These are phyloP conservation scores for Fusarium longipes DNA, from an alignment of 2,329 filamentous ascomycete species.

Conservation along the genomic window DNA sequence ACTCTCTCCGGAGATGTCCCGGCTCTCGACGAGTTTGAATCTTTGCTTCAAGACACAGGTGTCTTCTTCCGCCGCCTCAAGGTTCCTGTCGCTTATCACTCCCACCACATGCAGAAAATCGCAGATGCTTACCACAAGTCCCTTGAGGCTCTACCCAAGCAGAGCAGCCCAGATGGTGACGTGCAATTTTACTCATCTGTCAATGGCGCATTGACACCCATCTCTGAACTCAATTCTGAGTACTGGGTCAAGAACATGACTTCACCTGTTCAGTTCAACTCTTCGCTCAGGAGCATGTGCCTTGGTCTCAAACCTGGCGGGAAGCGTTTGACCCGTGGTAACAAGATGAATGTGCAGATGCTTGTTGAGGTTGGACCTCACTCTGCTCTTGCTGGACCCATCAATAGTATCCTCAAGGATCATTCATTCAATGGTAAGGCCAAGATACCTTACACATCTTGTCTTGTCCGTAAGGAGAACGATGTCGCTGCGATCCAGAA, in stretches of 20 bases:
- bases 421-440: background rate
- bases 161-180: background rate
- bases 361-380: conserved; percentile 2
- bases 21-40: background rate
- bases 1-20: background rate
- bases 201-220: background rate
- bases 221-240: background rate
- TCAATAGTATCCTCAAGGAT: background rate
- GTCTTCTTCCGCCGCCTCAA: background rate
- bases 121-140: background rate
- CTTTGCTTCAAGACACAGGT: background rate
- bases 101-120: background rate
- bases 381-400: background rate
- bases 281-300: background rate
- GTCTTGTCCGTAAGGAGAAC: background rate
- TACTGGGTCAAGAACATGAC: conserved; percentile 4
- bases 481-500: background rate
- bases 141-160: background rate
- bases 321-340: background rate
- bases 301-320: background rate
- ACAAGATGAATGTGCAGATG: background rate
- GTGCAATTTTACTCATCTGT: background rate
- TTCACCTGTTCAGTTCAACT: background rate
- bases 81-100: background rate
- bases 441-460: background rate